phyloP scores from a whole-genome alignment of 2,329 filamentous ascomycete genomes.

The Calonectria fujianensis region DNA sequence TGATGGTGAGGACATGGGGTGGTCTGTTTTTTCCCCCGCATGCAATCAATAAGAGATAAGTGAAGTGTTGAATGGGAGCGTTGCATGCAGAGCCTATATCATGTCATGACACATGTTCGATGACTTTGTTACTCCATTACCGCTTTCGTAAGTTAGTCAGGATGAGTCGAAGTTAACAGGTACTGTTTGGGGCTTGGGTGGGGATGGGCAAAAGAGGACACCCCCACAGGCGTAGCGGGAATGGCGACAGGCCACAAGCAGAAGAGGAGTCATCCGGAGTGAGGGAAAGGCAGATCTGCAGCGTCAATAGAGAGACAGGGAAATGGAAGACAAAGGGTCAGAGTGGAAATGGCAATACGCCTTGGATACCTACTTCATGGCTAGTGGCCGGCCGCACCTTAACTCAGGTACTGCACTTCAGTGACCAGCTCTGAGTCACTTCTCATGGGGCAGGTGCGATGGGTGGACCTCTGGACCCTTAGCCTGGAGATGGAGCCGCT shows the following conservation, averaged over 20 bases:
- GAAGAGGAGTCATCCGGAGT: slow-evolving; percentile 31
- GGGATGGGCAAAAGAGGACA: slow-evolving; percentile 8
- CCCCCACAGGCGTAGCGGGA: slow-evolving; percentile 28
- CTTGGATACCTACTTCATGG: neutral
- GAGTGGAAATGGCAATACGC: slow-evolving; percentile 5
- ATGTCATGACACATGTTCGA: slow-evolving; percentile 11
- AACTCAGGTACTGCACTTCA: neutral
- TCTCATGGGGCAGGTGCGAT: neutral
- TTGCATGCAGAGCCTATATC: neutral
- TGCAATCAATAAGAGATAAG: neutral
- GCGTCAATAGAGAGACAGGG: neutral
- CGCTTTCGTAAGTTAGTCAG: slow-evolving; percentile 44
- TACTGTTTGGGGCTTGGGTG: slow-evolving; percentile 29
- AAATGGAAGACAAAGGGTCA: slow-evolving; percentile 35
- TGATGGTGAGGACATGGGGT: neutral
- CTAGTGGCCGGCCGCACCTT: neutral
- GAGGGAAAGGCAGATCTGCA: slow-evolving; percentile 27
- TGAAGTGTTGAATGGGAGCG: neutral
- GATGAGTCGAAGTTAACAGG: slow-evolving; percentile 50
- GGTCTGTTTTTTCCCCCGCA: neutral
- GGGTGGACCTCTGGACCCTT: slow-evolving; percentile 25
- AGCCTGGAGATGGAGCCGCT: slow-evolving; percentile 25
- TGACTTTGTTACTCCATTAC: slow-evolving; percentile 33
- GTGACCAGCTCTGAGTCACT: slow-evolving; percentile 30
- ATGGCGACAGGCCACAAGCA: neutral